Conservation (phyloP, 129 eudicot genomes). For the Helianthus tuberosus region DNA sequence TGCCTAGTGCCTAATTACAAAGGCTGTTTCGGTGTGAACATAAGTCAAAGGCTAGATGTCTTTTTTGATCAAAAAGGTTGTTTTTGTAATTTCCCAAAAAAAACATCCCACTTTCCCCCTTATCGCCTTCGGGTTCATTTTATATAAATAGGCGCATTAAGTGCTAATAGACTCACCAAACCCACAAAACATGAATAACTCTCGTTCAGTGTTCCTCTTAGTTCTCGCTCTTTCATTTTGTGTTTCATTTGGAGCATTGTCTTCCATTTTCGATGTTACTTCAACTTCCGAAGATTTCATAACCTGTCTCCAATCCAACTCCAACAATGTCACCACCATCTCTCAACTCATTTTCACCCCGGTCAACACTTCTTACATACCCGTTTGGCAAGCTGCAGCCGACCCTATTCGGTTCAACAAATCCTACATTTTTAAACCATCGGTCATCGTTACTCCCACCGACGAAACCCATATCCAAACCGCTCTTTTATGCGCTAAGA, state of each 20-base stretch:
- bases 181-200: no score
- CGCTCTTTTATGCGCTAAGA: background rate
- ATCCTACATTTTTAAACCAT: background rate
- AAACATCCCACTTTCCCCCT: no score
- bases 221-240: background rate
- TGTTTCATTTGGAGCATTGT: background rate
- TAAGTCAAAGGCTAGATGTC: no score
- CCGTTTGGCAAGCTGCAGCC: constrained; percentile 4
- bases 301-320: background rate
- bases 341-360: background rate
- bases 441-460: background rate
- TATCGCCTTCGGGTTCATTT: no score
- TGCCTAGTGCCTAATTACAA: no score
- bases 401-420: background rate
- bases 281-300: background rate
- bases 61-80: no score
- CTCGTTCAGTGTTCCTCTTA: background rate
- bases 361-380: background rate
- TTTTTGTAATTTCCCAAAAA: no score
- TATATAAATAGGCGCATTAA: no score
- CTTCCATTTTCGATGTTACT: background rate
- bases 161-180: no score
- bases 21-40: no score
- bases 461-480: background rate
- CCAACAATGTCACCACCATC: background rate